Evolutionary conservation across 306 rosid genomes (phyloP).

Genomic region (Hylodesmum podocarpum): DNA sequence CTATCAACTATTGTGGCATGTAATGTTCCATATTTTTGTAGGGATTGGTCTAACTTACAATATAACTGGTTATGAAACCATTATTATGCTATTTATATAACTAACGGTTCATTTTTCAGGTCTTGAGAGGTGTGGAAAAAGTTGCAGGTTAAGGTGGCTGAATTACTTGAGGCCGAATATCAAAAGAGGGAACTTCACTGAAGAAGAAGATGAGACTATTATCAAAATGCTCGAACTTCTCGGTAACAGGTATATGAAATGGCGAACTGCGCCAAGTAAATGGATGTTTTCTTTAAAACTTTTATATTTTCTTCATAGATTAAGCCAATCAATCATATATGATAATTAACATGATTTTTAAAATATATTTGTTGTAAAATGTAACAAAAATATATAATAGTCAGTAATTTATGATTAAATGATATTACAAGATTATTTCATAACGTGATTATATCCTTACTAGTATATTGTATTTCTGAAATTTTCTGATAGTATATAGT

Average conservation of each 20-base stretch:
- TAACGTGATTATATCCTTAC: too few relatives aligned
- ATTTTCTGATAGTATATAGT: too few relatives aligned
- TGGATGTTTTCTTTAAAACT: not conserved
- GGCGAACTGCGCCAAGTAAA: not conserved
- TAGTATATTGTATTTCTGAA: too few relatives aligned
- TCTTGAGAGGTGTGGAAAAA: slow-evolving; percentile 64
- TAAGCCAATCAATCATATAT: too few relatives aligned
- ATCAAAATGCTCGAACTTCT: slow-evolving; percentile 12
- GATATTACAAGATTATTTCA: too few relatives aligned
- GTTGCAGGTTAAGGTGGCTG: slow-evolving; percentile 76
- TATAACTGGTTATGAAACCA: not conserved
- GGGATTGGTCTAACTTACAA: not conserved
- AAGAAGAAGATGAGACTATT: slow-evolving; percentile 11
- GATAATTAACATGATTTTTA: too few relatives aligned
- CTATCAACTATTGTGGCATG: not conserved
- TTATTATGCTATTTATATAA: not conserved
- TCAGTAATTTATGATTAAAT: too few relatives aligned
- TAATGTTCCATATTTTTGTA: not conserved
- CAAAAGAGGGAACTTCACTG: slow-evolving; percentile 40
- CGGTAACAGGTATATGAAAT: slow-evolving; percentile 31
- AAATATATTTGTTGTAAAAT: too few relatives aligned
- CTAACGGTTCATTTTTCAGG: slow-evolving; percentile 35
- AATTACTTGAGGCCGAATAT: slow-evolving; percentile 58
- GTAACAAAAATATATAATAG: too few relatives aligned
- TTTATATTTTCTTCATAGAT: not conserved